Percentiles rank a stretch among this genome's conserved stretches.
Evolutionary conservation across 2,329 filamentous ascomycete genomes (phyloP).

Genomic region (Trematosphaeria pertusa): DNA sequence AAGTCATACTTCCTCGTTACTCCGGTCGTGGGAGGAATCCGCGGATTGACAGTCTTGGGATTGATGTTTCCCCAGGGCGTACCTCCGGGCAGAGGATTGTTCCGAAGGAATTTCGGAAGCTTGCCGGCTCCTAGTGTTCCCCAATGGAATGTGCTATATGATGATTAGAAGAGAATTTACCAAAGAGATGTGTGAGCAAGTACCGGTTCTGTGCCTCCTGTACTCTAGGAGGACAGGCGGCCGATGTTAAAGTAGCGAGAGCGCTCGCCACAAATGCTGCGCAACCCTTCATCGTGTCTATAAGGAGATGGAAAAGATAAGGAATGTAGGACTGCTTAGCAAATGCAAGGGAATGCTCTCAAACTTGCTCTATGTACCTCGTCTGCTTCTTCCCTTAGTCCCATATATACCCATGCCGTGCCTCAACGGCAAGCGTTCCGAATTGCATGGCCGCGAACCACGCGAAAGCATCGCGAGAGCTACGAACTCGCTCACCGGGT

Average conservation of each 20-base stretch:
- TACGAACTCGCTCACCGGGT: no score
- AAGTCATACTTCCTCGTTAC: slow-evolving; percentile 5
- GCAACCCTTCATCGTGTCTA: not conserved
- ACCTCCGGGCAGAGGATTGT: slow-evolving; percentile 10
- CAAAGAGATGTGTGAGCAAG: no score
- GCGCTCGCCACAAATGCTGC: not conserved
- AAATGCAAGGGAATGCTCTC: not conserved
- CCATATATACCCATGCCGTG: not conserved
- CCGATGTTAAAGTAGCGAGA: not conserved
- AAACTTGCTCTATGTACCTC: not conserved
- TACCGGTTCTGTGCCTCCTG: not conserved
- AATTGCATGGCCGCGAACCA: no score
- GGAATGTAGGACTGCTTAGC: not conserved
- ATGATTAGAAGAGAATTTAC: no score
- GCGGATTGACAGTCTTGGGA: slow-evolving; percentile 7
- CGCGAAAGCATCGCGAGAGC: no score
- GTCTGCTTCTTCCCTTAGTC: not conserved
- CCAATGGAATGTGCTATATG: slow-evolving; percentile 4
- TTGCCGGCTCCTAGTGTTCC: slow-evolving; percentile 6
- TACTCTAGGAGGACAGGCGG: not conserved
- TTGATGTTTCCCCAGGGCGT: slow-evolving; percentile 11
- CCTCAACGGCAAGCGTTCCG: not conserved
- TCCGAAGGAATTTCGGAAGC: slow-evolving; percentile 9
- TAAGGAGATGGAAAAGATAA: not conserved
- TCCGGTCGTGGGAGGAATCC: slow-evolving; percentile 5